These are phyloP conservation scores for Nevesoporus exiguus DNA, from an alignment of 768 basidiomycete species.

Conservation along the genomic window DNA sequence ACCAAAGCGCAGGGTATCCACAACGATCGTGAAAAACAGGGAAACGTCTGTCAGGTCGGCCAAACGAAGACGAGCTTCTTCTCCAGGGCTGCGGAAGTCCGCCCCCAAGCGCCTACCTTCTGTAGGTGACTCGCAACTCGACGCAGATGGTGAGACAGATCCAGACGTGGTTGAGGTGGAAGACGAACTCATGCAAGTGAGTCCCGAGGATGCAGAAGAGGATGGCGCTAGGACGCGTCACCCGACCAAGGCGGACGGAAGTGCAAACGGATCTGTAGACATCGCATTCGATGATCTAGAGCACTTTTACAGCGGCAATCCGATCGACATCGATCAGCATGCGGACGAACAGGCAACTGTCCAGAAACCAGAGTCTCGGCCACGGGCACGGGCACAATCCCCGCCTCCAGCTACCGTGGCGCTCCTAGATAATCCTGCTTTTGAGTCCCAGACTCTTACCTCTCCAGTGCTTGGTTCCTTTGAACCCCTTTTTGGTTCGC, in stretches of 20 bases:
- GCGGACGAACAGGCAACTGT: slow-evolving; percentile 11
- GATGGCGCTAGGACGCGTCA: slow-evolving; percentile 1
- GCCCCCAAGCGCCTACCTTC: slow-evolving; percentile 20
- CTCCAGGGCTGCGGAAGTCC: slow-evolving; percentile 23
- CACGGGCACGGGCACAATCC: slow-evolving; percentile 2
- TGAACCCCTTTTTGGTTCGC: slow-evolving; percentile 32
- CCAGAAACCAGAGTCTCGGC: slow-evolving; percentile 1
- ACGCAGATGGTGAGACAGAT: slow-evolving; percentile 33
- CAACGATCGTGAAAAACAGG: slow-evolving; percentile 5
- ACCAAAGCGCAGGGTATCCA: slow-evolving; percentile 13
- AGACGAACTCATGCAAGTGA: slow-evolving; percentile 29
- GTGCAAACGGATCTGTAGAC: neutral
- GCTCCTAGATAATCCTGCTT: neutral
- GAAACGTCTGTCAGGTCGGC: neutral
- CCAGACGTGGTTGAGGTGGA: slow-evolving; percentile 39
- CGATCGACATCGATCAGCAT: slow-evolving; percentile 32
- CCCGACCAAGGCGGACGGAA: slow-evolving; percentile 1
- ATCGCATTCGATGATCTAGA: slow-evolving; percentile 30
- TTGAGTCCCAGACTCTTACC: slow-evolving; percentile 1
- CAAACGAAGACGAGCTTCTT: slow-evolving; percentile 30
- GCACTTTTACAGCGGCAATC: slow-evolving; percentile 28
- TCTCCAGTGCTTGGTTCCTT: slow-evolving; percentile 14
- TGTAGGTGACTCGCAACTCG: slow-evolving; percentile 28
- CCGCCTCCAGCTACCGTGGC: neutral
- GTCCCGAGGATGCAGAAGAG: slow-evolving; percentile 20